Conservation (phyloP, 768 basidiomycete genomes). For the Auricularia auricula-judae region DNA sequence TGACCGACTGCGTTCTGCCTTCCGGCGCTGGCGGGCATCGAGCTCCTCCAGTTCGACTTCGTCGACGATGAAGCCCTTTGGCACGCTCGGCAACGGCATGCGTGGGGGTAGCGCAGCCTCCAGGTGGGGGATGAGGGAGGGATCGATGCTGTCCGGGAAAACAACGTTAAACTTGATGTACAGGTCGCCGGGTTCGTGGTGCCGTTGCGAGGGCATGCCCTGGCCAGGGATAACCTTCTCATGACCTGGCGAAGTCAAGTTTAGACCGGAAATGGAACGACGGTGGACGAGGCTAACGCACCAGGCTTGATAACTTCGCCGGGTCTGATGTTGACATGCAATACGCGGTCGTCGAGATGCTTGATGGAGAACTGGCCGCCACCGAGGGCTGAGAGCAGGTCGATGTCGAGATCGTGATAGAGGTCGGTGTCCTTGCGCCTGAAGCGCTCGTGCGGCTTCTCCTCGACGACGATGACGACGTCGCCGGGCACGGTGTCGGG, state of each 20-base stretch:
- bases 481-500: conserved; percentile 87
- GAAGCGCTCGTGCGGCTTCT: conserved; percentile 84
- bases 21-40: conserved; percentile 50
- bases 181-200: conserved; percentile 93
- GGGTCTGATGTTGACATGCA: conserved; percentile 73
- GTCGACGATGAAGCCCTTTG: conserved; percentile 61
- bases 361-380: conserved; percentile 85
- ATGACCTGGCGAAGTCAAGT: conserved; percentile 40
- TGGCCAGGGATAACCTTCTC: conserved; percentile 87
- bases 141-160: conserved; percentile 79
- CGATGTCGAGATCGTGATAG: conserved; percentile 77
- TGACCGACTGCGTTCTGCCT: conserved; percentile 28
- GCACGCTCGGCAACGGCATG: conserved; percentile 49
- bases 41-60: conserved; percentile 77
- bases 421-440: conserved; percentile 84
- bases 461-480: conserved; percentile 87
- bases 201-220: conserved; percentile 97
- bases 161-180: conserved; percentile 76
- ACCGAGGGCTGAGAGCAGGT: conserved; percentile 84
- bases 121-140: conserved; percentile 54
- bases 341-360: conserved; percentile 86
- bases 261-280: conserved; percentile 3
- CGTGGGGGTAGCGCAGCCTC: conserved; percentile 83
- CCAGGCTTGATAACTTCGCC: conserved; percentile 93
- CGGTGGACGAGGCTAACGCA: conserved; percentile 27